phyloP scores from a whole-genome alignment of 2,329 filamentous ascomycete genomes.

The Boeremia lycopersici region DNA sequence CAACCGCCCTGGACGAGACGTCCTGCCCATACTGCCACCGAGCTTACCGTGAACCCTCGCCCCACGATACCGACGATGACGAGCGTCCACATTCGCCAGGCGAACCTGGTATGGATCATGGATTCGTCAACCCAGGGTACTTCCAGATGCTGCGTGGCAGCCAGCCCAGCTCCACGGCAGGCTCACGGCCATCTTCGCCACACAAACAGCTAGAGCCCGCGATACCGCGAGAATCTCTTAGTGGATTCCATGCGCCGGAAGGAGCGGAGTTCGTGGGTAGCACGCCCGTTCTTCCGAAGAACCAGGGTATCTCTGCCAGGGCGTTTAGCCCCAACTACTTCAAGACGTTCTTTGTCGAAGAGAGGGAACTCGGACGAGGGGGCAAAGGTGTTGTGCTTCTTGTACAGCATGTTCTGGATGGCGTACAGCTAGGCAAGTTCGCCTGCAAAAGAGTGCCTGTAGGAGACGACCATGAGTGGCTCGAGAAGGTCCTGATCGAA shows the following conservation, averaged over 20 bases:
- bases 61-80: conserved; percentile 38
- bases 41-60: conserved; percentile 60
- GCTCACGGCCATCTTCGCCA: conserved; percentile 56
- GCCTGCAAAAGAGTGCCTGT: conserved; percentile 97
- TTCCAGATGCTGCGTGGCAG: conserved; percentile 86
- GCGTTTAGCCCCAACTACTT: conserved; percentile 95
- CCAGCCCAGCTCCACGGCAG: conserved; percentile 57
- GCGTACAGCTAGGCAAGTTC: conserved; percentile 85
- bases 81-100: conserved; percentile 40
- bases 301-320: conserved; percentile 77
- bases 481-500: conserved; percentile 92
- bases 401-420: conserved; percentile 91
- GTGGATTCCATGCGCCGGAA: conserved; percentile 51
- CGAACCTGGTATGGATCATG: conserved; percentile 54
- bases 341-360: conserved; percentile 88
- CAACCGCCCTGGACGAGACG: conserved; percentile 61
- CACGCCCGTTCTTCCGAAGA: conserved; percentile 47
- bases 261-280: conserved; percentile 57
- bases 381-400: conserved; percentile 94
- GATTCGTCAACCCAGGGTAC: conserved; percentile 89
- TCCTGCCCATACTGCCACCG: conserved; percentile 93
- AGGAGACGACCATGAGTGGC: conserved; percentile 88
- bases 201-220: conserved; percentile 52
- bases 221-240: conserved; percentile 30
- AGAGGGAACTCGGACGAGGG: conserved; percentile 82